These are phyloP conservation scores for Penicillium capsulatum DNA, from an alignment of 2,329 filamentous ascomycete species.

Conservation along the genomic window DNA sequence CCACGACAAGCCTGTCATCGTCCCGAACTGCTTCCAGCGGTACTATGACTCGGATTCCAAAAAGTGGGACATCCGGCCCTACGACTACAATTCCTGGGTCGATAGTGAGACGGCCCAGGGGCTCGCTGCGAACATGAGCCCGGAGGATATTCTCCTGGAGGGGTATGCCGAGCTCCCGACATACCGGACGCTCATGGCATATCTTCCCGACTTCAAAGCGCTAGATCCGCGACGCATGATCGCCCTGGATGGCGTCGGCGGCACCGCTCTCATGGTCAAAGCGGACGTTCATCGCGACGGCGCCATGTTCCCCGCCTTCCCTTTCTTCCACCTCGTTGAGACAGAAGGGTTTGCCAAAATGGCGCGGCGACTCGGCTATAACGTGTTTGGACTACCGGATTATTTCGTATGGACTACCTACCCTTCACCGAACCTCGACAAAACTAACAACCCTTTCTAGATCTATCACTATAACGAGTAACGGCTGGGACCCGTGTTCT, in stretches of 20 bases:
- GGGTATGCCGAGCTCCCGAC: constrained; percentile 92
- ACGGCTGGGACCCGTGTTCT: constrained; percentile 25
- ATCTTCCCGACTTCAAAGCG: constrained; percentile 57
- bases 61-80: constrained; percentile 70
- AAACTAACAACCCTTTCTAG: constrained; percentile 42
- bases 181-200: constrained; percentile 86
- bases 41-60: constrained; percentile 71
- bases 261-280: constrained; percentile 87
- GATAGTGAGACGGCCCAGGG: constrained; percentile 77
- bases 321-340: constrained; percentile 96
- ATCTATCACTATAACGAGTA: constrained; percentile 88
- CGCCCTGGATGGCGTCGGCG: constrained; percentile 85
- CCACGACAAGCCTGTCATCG: constrained; percentile 86
- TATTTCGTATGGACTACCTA: constrained; percentile 68
- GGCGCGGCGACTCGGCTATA: constrained; percentile 83
- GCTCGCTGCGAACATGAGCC: constrained; percentile 73
- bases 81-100: constrained; percentile 98
- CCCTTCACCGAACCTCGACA: constrained; percentile 1
- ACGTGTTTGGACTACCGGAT: constrained; percentile 83
- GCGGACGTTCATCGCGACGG: constrained; percentile 95
- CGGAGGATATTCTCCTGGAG: constrained; percentile 88
- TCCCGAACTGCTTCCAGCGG: constrained; percentile 91
- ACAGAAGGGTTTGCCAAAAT: constrained; percentile 98
- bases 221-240: constrained; percentile 62
- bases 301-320: constrained; percentile 95